Base-by-base conservation (phyloP, 805 yeast genomes). In the Starmerella stellata region DNA sequence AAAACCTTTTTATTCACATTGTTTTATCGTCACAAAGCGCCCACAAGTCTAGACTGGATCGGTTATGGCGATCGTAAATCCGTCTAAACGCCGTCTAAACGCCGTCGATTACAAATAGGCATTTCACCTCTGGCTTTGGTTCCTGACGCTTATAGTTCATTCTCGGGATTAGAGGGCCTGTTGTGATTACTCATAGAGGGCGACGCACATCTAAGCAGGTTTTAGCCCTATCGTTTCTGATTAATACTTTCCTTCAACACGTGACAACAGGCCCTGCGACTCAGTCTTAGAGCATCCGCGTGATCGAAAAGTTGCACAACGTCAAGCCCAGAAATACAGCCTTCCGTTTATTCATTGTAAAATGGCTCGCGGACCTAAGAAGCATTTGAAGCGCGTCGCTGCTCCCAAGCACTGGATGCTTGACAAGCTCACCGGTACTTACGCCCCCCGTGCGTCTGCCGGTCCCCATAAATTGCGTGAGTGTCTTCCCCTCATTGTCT, bases 341-440 rank as follows among this genome's bases (percentile, higher is more conserved):
- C 25, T 23, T 23, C 25, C 25, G 25, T 23, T 23, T 23, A 23
- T 11, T 23, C 11, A 7, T 23, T 23, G 25, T 11, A 23, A 23
- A 23, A 59, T 63, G 79, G 85, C 78, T 45, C 54, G 57, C 45
- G 57, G 57, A 49, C 57, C 55, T 34, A 82, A 83, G 85, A 85
- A 87, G 77, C 95, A 87, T 69, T 78, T 85, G 68, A 85, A 87
- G 78, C 83, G 96, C 78, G 78, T 87, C 70, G 95, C 96, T 68
- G 98, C 98, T 68, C 99, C 99, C 75, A 78, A 85, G 74, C 98
- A 90, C 78, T 90, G 98, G 98, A 80, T 90, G 92, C 81, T 90
- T 74, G 98, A 92, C 92, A 90, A 90, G 74, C 75, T 90, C 72
- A 80, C 95, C 64, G 99, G 99, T 66, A 74, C 81, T 63, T 90